A percentile compares a stretch with the other conserved stretches of the same genome.
These are phyloP conservation scores for Phytophthora capsici DNA, from an alignment of 352 stramenopile species.

Conservation along the genomic window DNA sequence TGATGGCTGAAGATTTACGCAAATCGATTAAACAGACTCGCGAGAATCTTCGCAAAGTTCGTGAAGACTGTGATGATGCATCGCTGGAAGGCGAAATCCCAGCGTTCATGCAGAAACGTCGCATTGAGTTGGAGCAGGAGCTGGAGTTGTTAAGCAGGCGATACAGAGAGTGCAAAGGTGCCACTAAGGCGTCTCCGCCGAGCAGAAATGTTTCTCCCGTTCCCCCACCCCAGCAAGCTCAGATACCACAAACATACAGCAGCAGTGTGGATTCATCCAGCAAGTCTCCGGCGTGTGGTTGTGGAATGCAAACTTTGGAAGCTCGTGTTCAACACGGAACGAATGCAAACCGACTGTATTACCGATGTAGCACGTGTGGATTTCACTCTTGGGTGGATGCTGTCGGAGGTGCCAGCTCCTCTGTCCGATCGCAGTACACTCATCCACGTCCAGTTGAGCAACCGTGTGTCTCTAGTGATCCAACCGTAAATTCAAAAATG, in stretches of 20 bases:
- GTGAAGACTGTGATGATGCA: slow-evolving; percentile 86
- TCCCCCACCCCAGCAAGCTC: slow-evolving; percentile 6
- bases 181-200: slow-evolving; percentile 18
- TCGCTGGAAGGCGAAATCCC: slow-evolving; percentile 82
- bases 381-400: slow-evolving; percentile 77
- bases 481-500: slow-evolving; percentile 70
- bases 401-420: slow-evolving; percentile 13
- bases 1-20: slow-evolving; percentile 39
- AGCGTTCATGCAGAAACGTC: slow-evolving; percentile 47
- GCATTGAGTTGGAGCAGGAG: slow-evolving; percentile 60
- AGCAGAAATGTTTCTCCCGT: slow-evolving; percentile 26
- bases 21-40: slow-evolving; percentile 69
- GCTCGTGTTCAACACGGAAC: slow-evolving; percentile 68
- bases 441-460: slow-evolving; percentile 23
- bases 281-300: slow-evolving; percentile 56
- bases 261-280: slow-evolving; percentile 11
- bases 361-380: slow-evolving; percentile 74
- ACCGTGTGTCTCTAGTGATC: slow-evolving; percentile 54
- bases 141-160: slow-evolving; percentile 64
- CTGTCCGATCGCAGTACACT: slow-evolving; percentile 15
- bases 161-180: slow-evolving; percentile 65
- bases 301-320: slow-evolving; percentile 63
- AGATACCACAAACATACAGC: slow-evolving; percentile 13
- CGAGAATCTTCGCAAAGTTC: slow-evolving; percentile 63
- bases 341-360: slow-evolving; percentile 74